These are phyloP conservation scores for Cyanidiococcus yangmingshanensis DNA, from an alignment of 23 red algal genomes.

Conservation along the genomic window DNA sequence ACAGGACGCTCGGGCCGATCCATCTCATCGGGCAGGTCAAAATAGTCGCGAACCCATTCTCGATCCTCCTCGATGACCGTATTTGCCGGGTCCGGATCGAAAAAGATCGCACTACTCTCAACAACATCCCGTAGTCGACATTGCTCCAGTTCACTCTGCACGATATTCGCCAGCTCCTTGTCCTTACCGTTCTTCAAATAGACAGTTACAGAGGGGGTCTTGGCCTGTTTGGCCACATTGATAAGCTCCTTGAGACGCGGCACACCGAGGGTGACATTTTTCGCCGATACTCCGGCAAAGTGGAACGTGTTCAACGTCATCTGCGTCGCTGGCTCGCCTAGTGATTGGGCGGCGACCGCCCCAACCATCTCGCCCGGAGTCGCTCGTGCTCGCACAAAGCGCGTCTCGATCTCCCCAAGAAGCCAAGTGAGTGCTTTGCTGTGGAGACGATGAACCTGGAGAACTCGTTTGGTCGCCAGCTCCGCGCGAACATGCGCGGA, in stretches of 20 bases:
- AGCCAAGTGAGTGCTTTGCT: constrained; percentile 78
- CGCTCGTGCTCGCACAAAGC: constrained; percentile 56
- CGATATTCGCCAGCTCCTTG: constrained; percentile 67
- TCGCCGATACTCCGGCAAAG: constrained; percentile 94
- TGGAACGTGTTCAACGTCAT: constrained; percentile 99
- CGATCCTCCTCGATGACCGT: constrained; percentile 75
- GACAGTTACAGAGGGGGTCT: constrained; percentile 98
- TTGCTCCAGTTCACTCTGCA: constrained; percentile 80
- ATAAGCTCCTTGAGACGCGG: constrained; percentile 96
- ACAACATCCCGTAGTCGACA: constrained; percentile 79
- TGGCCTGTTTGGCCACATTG: constrained; percentile 81
- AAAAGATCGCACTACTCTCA: constrained; percentile 76
- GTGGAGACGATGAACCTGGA: constrained; percentile 62
- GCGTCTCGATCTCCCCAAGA: constrained; percentile 78
- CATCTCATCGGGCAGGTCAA: constrained; percentile 54
- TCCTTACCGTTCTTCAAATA: constrained; percentile 65
- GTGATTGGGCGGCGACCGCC: constrained; percentile 84
- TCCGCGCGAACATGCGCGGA: constrained; percentile 77
- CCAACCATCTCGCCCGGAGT: constrained; percentile 93
- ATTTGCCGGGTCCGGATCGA: constrained; percentile 69
- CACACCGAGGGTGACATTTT: constrained; percentile 98
- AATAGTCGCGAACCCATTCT: constrained; percentile 67
- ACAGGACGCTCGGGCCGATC: constrained; percentile 23
- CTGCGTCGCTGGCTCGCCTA: constrained; percentile 96
- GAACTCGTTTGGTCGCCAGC: constrained; percentile 71